Conservation (phyloP, 1,284 basidiomycete species). For the Leccinum pachyderme region DNA sequence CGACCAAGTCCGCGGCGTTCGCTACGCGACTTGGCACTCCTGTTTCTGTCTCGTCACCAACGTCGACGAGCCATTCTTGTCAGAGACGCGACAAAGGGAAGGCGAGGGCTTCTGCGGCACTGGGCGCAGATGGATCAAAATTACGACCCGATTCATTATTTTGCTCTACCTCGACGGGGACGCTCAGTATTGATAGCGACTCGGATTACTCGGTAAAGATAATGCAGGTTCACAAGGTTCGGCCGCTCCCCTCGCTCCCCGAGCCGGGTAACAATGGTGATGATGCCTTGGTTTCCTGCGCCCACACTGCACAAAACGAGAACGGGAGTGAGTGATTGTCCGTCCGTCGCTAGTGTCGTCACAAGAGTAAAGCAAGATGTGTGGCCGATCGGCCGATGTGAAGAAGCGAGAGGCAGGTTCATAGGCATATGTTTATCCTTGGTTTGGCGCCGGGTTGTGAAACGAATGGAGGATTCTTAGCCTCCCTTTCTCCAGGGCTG, state of each 20-base stretch:
- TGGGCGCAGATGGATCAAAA: not conserved
- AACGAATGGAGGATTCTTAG: not conserved
- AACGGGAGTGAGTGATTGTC: constrained; percentile 12
- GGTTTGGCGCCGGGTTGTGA: not conserved
- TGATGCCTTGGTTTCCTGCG: not conserved
- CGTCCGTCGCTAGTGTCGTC: constrained; percentile 26
- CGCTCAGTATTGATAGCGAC: constrained; percentile 3
- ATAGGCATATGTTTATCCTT: not conserved
- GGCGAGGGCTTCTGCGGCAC: constrained; percentile 4
- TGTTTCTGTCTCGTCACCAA: not conserved
- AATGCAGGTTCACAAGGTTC: not conserved
- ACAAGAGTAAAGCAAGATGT: constrained; percentile 20
- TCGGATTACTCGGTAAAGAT: constrained; percentile 6
- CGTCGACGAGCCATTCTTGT: not conserved
- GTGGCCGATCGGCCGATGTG: constrained; percentile 3
- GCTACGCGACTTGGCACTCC: constrained; percentile 10
- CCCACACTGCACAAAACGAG: not conserved
- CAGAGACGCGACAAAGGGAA: constrained; percentile 12
- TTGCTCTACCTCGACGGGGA: not conserved
- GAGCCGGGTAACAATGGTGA: constrained; percentile 8
- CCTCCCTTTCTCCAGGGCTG: constrained; percentile 3
- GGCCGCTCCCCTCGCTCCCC: constrained; percentile 10
- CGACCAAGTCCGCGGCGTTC: constrained; percentile 14
- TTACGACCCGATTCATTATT: not conserved
- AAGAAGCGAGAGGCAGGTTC: constrained; percentile 5